These are phyloP conservation scores for Dothiorella sarmentorum DNA, from an alignment of 2,329 filamentous ascomycete genomes.

Conservation along the genomic window DNA sequence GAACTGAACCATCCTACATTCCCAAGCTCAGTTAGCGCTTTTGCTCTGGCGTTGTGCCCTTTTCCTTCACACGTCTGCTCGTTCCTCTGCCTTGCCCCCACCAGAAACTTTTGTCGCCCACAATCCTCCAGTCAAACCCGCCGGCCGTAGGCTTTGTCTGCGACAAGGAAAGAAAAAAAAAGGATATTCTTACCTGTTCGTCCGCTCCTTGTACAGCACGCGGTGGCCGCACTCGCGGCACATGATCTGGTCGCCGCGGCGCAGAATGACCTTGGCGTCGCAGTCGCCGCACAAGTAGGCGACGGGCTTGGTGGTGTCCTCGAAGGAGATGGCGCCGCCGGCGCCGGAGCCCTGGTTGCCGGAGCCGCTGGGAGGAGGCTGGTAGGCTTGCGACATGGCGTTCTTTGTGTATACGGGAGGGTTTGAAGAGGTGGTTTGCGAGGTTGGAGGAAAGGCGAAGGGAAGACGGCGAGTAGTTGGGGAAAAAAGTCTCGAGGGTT, in stretches of 20 bases:
- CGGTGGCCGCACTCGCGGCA: constrained; percentile 93
- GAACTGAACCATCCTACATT: constrained; percentile 70
- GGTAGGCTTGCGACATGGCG: constrained; percentile 20
- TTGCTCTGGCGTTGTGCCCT: no score
- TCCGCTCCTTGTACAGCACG: constrained; percentile 95
- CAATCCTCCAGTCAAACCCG: no score
- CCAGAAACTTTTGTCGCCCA: no score
- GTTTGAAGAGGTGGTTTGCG: not conserved
- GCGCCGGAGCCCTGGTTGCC: constrained; percentile 21
- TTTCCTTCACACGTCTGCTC: no score
- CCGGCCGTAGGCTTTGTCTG: no score
- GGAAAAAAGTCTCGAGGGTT: not conserved
- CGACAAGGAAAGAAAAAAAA: no score
- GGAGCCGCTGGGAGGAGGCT: constrained; percentile 17
- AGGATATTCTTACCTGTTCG: constrained; percentile 72
- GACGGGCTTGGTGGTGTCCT: constrained; percentile 44
- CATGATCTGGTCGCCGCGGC: constrained; percentile 74
- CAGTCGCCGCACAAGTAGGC: constrained; percentile 73
- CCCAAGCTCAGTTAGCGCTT: not conserved
- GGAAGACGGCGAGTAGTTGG: not conserved
- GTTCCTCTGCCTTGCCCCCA: not conserved
- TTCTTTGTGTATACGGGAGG: not conserved
- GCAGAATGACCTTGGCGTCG: constrained; percentile 70
- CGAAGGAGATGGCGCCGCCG: constrained; percentile 50
- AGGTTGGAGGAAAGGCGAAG: not conserved